A percentile compares a stretch with the other conserved stretches of the same genome.
These are phyloP conservation scores for Fusarium nematophilum DNA, from an alignment of 2,329 filamentous ascomycete genomes.

Conservation along the genomic window DNA sequence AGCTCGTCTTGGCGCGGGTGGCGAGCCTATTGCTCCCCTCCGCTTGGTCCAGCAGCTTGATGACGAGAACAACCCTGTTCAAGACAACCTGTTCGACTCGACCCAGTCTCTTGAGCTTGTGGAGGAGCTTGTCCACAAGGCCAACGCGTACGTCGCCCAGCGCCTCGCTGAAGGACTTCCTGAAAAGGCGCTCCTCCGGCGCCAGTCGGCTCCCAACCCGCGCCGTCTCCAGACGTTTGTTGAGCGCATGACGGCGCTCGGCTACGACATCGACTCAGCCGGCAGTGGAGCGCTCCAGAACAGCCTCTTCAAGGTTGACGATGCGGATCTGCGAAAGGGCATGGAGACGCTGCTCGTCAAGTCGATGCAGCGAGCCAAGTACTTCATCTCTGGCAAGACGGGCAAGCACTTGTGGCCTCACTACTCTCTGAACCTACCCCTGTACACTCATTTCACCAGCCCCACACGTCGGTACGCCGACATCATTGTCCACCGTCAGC, in stretches of 20 bases:
- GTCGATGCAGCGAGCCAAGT: slow-evolving; percentile 96
- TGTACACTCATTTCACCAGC: slow-evolving; percentile 98
- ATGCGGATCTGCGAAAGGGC: slow-evolving; percentile 90
- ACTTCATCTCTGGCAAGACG: slow-evolving; percentile 86
- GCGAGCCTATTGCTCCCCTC: slow-evolving; percentile 83
- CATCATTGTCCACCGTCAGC: slow-evolving; percentile 93
- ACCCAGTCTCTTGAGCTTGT: slow-evolving; percentile 91
- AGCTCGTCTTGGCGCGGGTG: slow-evolving; percentile 82
- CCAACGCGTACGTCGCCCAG: slow-evolving; percentile 89
- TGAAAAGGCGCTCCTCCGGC: slow-evolving; percentile 91
- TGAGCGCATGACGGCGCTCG: slow-evolving; percentile 91
- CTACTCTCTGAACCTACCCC: slow-evolving; percentile 89
- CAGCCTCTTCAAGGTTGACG: slow-evolving; percentile 93
- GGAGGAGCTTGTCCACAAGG: slow-evolving; percentile 94
- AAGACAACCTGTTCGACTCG: slow-evolving; percentile 95
- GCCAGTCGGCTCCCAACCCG: slow-evolving; percentile 86
- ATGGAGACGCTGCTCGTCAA: slow-evolving; percentile 98
- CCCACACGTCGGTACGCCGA: slow-evolving; percentile 95
- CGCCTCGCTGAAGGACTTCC: slow-evolving; percentile 82
- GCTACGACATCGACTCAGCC: slow-evolving; percentile 87
- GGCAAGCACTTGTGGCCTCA: slow-evolving; percentile 83
- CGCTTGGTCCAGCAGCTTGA: slow-evolving; percentile 93
- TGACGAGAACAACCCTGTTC: slow-evolving; percentile 97
- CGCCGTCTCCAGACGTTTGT: slow-evolving; percentile 90
- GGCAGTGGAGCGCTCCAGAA: slow-evolving; percentile 94